Conservation (phyloP, 1,284 basidiomycete species). For the Leccinum solheimii region DNA sequence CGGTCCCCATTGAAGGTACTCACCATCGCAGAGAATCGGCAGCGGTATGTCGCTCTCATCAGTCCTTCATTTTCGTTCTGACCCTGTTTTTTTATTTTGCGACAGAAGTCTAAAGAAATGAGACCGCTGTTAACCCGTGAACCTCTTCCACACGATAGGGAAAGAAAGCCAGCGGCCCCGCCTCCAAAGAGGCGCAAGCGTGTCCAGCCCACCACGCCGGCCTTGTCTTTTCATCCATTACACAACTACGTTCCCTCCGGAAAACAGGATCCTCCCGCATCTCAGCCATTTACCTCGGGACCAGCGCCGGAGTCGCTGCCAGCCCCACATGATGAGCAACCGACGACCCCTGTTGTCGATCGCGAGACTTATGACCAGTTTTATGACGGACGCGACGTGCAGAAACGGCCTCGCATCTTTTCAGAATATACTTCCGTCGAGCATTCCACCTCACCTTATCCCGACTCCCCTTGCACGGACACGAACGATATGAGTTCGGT, state of each 20-base stretch:
- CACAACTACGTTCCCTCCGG: slow-evolving; percentile 23
- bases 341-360: slow-evolving; percentile 5
- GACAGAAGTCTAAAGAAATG: slow-evolving; percentile 27
- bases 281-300: slow-evolving; percentile 8
- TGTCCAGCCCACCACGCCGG: slow-evolving; percentile 19
- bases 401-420: slow-evolving; percentile 18
- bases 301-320: slow-evolving; percentile 10
- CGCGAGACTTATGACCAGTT: slow-evolving; percentile 7
- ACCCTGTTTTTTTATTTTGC: slow-evolving; percentile 8
- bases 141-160: slow-evolving; percentile 28
- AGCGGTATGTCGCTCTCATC: slow-evolving; percentile 25
- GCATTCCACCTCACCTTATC: slow-evolving; percentile 9
- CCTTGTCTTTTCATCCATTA: slow-evolving; percentile 23
- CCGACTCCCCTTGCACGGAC: slow-evolving; percentile 18
- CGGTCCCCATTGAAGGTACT: slow-evolving; percentile 5
- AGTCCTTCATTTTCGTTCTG: slow-evolving; percentile 11
- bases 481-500: slow-evolving; percentile 13
- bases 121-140: slow-evolving; percentile 24
- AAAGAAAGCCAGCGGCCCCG: slow-evolving; percentile 21
- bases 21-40: slow-evolving; percentile 22
- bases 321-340: slow-evolving; percentile 16
- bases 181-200: slow-evolving; percentile 30
- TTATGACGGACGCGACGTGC: slow-evolving; percentile 14
- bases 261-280: slow-evolving; percentile 19
- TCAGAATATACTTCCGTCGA: slow-evolving; percentile 10